Evolutionary conservation across 2,329 filamentous ascomycete genomes (phyloP).

Genomic region (Arthrobotrys sinensis): DNA sequence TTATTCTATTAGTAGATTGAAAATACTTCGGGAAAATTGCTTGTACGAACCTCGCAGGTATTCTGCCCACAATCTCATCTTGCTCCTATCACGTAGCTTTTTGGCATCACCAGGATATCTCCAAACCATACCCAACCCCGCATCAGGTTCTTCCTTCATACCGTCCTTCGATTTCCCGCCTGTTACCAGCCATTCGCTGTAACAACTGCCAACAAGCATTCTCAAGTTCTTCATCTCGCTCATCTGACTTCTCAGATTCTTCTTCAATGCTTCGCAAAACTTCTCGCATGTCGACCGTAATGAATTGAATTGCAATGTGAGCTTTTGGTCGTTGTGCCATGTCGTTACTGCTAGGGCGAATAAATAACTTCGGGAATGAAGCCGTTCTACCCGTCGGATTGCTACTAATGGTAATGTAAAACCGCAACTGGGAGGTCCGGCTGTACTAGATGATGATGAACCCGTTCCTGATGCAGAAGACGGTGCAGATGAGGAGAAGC

Average conservation of each 20-base stretch:
- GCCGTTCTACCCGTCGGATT: slow-evolving; percentile 89
- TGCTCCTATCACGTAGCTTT: slow-evolving; percentile 93
- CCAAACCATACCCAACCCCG: slow-evolving; percentile 91
- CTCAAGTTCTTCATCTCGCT: slow-evolving; percentile 89
- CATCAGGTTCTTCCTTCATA: slow-evolving; percentile 83
- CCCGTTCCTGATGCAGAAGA: slow-evolving; percentile 87
- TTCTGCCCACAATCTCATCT: slow-evolving; percentile 97
- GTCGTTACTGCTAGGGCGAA: slow-evolving; percentile 96
- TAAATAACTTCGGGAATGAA: slow-evolving; percentile 91
- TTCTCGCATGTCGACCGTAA: slow-evolving; percentile 90
- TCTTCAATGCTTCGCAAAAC: slow-evolving; percentile 96
- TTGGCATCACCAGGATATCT: slow-evolving; percentile 94
- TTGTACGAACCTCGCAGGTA: slow-evolving; percentile 77
- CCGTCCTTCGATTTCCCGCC: slow-evolving; percentile 73
- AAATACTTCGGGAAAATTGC: slow-evolving; percentile 8
- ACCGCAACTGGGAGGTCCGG: slow-evolving; percentile 77
- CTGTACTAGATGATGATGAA: slow-evolving; percentile 84
- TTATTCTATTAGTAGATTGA: slow-evolving; percentile 1
- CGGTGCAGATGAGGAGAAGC: slow-evolving; percentile 93
- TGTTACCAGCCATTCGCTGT: slow-evolving; percentile 84
- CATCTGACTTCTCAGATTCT: slow-evolving; percentile 86
- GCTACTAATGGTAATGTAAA: slow-evolving; percentile 94
- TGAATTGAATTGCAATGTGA: slow-evolving; percentile 91
- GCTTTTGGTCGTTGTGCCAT: slow-evolving; percentile 91
- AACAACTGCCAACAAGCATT: slow-evolving; percentile 84